Evolutionary conservation across 345 rosid species (phyloP).

Genomic region (Brassica juncea): DNA sequence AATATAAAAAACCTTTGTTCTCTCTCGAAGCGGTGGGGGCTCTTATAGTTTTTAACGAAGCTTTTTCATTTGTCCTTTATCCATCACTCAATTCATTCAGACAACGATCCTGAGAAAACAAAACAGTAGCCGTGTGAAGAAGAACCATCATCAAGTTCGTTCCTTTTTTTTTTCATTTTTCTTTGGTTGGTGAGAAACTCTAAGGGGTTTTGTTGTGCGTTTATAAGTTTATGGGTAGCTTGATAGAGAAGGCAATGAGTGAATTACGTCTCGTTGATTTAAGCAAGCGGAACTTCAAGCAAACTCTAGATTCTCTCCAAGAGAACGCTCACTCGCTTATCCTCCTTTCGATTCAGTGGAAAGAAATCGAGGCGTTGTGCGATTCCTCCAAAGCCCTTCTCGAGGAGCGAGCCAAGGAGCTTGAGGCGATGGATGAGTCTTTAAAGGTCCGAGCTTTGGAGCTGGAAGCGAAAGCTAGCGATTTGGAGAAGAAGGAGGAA

Average conservation of each 20-base stretch:
- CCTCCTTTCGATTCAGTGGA: slow-evolving; percentile 46
- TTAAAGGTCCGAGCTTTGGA: slow-evolving; percentile 21
- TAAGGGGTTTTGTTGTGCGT: not conserved
- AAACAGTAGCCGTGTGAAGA: not conserved
- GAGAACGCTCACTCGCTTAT: slow-evolving; percentile 48
- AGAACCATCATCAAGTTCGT: slow-evolving; percentile 6
- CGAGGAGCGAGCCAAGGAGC: slow-evolving; percentile 40
- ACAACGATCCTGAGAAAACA: not conserved
- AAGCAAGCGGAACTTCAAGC: slow-evolving; percentile 26
- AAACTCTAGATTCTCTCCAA: slow-evolving; percentile 41
- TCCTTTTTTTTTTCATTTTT: not conserved
- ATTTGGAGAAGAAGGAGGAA: slow-evolving; percentile 37
- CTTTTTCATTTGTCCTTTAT: not conserved
- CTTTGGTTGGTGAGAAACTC: not conserved
- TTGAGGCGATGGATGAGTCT: slow-evolving; percentile 31
- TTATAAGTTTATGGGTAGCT: slow-evolving; percentile 2
- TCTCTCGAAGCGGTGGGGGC: not conserved
- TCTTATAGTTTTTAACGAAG: not conserved
- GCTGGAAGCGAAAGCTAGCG: slow-evolving; percentile 22
- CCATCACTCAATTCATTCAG: not conserved
- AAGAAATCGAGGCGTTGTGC: slow-evolving; percentile 47
- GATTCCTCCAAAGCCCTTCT: slow-evolving; percentile 30
- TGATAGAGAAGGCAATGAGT: slow-evolving; percentile 10
- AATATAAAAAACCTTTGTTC: not conserved
- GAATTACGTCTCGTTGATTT: slow-evolving; percentile 14